Base-by-base conservation (phyloP, 2,329 filamentous ascomycete species). In the Coniella lustricola region DNA sequence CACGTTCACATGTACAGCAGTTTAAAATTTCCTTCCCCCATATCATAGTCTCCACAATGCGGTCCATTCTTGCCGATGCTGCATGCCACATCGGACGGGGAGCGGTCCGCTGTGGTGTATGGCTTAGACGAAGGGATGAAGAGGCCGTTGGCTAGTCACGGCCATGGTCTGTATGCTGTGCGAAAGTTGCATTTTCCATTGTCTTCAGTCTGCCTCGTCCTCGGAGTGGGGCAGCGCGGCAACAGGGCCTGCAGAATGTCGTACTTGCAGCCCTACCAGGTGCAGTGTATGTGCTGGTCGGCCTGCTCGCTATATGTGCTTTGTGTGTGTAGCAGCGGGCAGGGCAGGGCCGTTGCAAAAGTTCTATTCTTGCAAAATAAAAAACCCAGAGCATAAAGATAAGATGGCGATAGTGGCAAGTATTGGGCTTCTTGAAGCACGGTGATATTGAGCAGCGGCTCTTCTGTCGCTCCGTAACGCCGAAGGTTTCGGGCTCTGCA, bases 341-440 rank as follows among this genome's bases (percentile, higher is more conserved):
- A n/a, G 17, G 13, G 34, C 25, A 5, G 16, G 29, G 46, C 31
- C 37, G 41, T 44, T 22, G n/a, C n/a, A 43, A 29, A 46, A 29
- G 12, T 33, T 36, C 50, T 52, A 52, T 52, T 29, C 25, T 29
- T 29, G 25, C 25, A 29, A n/a, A n/a, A n/a, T n/a, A n/a, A n/a
- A n/a, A n/a, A n/a, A n/a, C n/a, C n/a, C n/a, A n/a, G n/a, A 10
- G 25, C 25, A 29, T 10, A 29, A 5, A 29, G 25, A n/a, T 10
- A 29, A 29, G 5, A 29, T 10, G 25, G 25, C 25, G 25, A 29
- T 29, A 29, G 5, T 10, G 5, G 25, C 25, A 29, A 29, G 25
- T 10, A 10, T 29, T 10, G 10, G 5, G 5, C 25, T 5, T 29
- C 25, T 5, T 10, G n/a, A 29, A 5, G 25, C 25, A 29, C 25